Base-by-base conservation (phyloP, 441 rosid species). In the Pelargonium hybrid region DNA sequence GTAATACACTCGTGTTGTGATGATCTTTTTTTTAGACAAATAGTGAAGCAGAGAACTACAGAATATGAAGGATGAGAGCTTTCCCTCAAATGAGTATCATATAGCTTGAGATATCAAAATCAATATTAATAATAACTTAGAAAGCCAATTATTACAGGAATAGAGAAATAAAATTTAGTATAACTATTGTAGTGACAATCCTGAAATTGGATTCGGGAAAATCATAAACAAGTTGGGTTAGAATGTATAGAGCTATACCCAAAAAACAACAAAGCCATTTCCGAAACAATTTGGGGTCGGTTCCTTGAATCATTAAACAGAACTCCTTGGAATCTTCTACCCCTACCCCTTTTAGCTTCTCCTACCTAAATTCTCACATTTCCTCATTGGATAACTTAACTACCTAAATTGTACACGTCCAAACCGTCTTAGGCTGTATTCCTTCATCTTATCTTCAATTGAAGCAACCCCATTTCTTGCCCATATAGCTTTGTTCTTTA, bases 1-100 rank as follows among this genome's bases (percentile, higher is more conserved):
- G 63, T 56, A n/a, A 41, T 1, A 45, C 66, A 70, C 62, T 48
- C 69, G 70, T 31, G 20, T 67, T 34, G 31, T 65, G 67, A 70
- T 59, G 65, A 21, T 23, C 47, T n/a, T 62, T 15, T 52, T 20
- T 63, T 57, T n/a, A 21, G 17, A 61, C 52, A 29, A 17, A 71
- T 1, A 48, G n/a, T 18, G 64, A 25, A 75, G 47, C 52, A 70
- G 18, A 64, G 29, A 66, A 8, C 26, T 66, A 63, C 52, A 20
- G 43, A 39, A 68, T 63, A n/a, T 9, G 48, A 66, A 41, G 0
- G 26, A 54, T 17, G 14, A 67, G 15, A 48, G 11, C 64, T 57
- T 57, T 57, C 64, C 64, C 64, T 57, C 64, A 57, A 57, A 13
- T 56, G 18, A 5, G 62, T 57, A n/a, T 20, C 29, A 21, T 2